Base-by-base conservation (phyloP, 2,329 filamentous ascomycete genomes). In the Ophiobolus disseminans region DNA sequence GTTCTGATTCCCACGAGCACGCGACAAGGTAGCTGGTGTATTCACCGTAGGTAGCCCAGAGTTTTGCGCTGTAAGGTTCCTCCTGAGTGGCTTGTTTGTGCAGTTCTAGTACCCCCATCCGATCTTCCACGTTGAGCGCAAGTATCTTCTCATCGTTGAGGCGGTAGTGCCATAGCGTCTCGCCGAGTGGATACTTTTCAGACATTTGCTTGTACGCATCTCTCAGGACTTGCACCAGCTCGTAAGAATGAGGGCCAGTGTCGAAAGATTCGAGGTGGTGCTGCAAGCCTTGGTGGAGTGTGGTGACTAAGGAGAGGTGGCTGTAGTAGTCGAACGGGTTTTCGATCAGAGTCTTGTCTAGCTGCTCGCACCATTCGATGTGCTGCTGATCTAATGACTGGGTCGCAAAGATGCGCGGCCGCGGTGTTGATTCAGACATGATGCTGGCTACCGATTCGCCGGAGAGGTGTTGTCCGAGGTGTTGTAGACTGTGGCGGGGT, bases 41-140 rank as follows among this genome's bases (percentile, higher is more conserved):
- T 62, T 91, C 86, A 72, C 87, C 90, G 67, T 92, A 93, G 21
- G 85, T 81, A 50, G 86, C 80, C 90, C 90, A 94, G 31, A 93
- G 76, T 55, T 83, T 85, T 50, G 88, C 78, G 62, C 89, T 92
- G 58, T 82, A 86, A 9, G 88, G 87, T 72, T 93, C 89, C 42
- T 89, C 86, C 48, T 77, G 75, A 17, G 87, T 82, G 48, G 89
- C 89, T 58, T 81, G 82, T 60, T 87, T 85, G 74, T 86, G 91
- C 35, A 88, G 75, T 70, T 93, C 89, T 65, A 91, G 80, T 38
- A 90, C 79, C 53, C 81, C 80, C 67, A 90, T 81, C 59, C 87
- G 85, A 62, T 84, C 82, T 53, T 91, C 87, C 45, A 89, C 68
- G 73, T 67, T 86, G 75, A 66, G 77, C 68, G 66, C 87, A 77